Evolutionary conservation across 1,284 basidiomycete genomes (phyloP).

Genomic region (Polyporus tsugae): DNA sequence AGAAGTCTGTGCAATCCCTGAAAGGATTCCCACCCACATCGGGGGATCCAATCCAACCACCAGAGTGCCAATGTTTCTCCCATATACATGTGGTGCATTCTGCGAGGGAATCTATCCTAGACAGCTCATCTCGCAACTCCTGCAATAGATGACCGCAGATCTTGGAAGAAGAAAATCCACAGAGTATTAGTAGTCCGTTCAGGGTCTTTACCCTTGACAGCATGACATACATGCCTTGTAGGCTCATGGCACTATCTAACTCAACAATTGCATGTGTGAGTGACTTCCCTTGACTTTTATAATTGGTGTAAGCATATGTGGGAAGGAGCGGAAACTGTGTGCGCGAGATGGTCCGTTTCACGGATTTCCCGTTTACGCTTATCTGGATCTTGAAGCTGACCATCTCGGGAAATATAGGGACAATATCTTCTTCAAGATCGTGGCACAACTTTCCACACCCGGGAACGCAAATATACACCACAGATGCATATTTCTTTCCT

Average conservation of each 20-base stretch:
- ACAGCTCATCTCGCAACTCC: neutral
- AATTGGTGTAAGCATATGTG: neutral
- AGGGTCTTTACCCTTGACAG: neutral
- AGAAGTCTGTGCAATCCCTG: too few relatives aligned
- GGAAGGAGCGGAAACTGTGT: neutral
- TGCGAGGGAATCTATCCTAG: neutral
- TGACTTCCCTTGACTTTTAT: neutral
- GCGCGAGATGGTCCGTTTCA: neutral
- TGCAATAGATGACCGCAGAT: neutral
- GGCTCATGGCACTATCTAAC: neutral
- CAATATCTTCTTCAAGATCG: neutral
- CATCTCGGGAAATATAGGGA: neutral
- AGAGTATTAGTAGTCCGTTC: neutral
- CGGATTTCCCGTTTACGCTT: neutral
- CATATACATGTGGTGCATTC: neutral
- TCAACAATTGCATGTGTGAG: neutral
- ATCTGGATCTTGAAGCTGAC: neutral
- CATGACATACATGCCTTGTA: neutral
- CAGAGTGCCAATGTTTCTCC: neutral
- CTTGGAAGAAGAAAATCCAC: neutral
- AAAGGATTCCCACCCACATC: too few relatives aligned
- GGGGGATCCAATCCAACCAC: too few relatives aligned
- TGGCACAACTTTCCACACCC: neutral
- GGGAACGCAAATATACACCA: neutral
- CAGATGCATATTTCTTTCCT: neutral